Evolutionary conservation across 495 filamentous ascomycete species (phyloP).

Genomic region (Daldinia caldariorum): DNA sequence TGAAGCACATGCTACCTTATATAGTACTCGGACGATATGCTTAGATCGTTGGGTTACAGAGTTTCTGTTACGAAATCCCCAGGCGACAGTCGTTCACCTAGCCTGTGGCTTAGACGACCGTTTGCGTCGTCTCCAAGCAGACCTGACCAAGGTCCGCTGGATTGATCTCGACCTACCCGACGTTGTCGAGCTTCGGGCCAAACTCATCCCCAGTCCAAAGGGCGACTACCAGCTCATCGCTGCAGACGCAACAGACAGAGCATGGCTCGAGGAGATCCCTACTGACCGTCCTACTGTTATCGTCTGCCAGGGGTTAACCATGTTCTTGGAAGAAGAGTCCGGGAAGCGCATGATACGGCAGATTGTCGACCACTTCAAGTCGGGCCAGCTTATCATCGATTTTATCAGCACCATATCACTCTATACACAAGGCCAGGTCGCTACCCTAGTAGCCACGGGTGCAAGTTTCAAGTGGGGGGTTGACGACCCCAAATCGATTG

Average conservation of each 20-base stretch:
- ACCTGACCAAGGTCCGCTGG: constrained; percentile 36
- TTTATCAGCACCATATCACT: constrained; percentile 25
- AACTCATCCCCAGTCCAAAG: constrained; percentile 34
- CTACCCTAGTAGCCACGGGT: constrained; percentile 24
- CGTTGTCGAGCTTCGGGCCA: constrained; percentile 35
- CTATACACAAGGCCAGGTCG: constrained; percentile 21
- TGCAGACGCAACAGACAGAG: constrained; percentile 32
- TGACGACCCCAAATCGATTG: constrained; percentile 37
- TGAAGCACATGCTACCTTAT: constrained; percentile 19
- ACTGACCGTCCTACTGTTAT: constrained; percentile 38
- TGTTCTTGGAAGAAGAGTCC: constrained; percentile 42
- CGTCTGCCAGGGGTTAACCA: constrained; percentile 40
- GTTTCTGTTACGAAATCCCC: constrained; percentile 36
- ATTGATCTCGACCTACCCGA: constrained; percentile 44
- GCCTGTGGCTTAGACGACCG: constrained; percentile 46
- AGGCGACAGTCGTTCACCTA: constrained; percentile 41
- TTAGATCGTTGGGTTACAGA: constrained; percentile 39
- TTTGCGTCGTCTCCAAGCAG: constrained; percentile 35
- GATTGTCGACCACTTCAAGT: constrained; percentile 38
- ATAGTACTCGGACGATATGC: constrained; percentile 14
- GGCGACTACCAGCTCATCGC: constrained; percentile 38
- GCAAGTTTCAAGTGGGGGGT: constrained; percentile 38
- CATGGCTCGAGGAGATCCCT: constrained; percentile 38
- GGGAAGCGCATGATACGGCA: constrained; percentile 33
- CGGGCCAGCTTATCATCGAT: constrained; percentile 44